Percentiles rank a stretch among this genome's conserved stretches.
Evolutionary conservation across 2,329 filamentous ascomycete genomes (phyloP).

Genomic region (Hymenoscyphus scutula): DNA sequence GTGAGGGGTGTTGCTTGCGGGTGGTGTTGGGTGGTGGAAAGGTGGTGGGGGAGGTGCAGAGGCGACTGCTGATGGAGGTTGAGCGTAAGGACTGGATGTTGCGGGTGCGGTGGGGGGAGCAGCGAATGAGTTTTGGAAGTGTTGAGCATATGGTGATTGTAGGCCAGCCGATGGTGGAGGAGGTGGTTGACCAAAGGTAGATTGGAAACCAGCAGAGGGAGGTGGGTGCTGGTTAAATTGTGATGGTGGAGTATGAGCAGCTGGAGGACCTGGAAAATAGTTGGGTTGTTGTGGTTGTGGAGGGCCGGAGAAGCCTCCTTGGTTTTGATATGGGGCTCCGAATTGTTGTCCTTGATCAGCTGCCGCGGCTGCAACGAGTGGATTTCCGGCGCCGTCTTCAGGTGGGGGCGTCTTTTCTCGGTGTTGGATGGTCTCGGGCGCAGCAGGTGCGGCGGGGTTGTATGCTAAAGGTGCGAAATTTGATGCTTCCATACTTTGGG

Average conservation of each 20-base stretch:
- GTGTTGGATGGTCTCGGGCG: constrained; percentile 67
- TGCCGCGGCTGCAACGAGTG: constrained; percentile 55
- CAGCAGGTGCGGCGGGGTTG: constrained; percentile 74
- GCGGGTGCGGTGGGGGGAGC: constrained; percentile 26
- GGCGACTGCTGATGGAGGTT: constrained; percentile 19
- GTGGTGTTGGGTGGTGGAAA: constrained; percentile 18
- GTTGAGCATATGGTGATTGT: constrained; percentile 27
- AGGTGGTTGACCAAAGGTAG: constrained; percentile 4
- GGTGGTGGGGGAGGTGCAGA: constrained; percentile 19
- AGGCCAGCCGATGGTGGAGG: constrained; percentile 20
- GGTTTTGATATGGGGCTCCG: constrained; percentile 42
- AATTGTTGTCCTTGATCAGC: constrained; percentile 56
- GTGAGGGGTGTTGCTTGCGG: constrained; percentile 10
- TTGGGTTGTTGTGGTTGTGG: constrained; percentile 19
- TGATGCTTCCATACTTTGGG: constrained; percentile 37
- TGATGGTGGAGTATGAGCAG: constrained; percentile 19
- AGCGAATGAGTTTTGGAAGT: constrained; percentile 30
- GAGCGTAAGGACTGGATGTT: constrained; percentile 15
- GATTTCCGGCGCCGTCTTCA: constrained; percentile 61
- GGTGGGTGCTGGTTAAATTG: constrained; percentile 16
- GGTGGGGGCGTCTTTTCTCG: constrained; percentile 79
- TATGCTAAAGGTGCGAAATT: constrained; percentile 67
- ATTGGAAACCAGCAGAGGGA: constrained; percentile 24
- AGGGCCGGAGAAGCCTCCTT: constrained; percentile 21
- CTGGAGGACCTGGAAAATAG: constrained; percentile 39